phyloP scores from a whole-genome alignment of 2,329 filamentous ascomycete species.

The Colletotrichum abscissum region DNA sequence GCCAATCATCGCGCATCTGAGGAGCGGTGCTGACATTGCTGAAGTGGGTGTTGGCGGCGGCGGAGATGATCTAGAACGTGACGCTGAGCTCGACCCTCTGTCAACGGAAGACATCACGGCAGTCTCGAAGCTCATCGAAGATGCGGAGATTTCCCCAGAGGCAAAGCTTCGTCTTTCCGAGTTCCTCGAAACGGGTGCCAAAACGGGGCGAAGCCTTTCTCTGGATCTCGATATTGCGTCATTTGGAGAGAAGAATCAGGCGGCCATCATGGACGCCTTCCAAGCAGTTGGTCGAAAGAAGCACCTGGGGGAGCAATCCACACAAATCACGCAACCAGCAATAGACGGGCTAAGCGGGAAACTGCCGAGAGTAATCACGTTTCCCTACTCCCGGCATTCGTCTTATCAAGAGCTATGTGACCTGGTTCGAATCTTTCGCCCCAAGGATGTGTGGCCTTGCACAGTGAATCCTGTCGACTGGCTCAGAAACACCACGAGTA shows the following conservation, averaged over 20 bases:
- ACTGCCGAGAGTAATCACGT: conserved; percentile 62
- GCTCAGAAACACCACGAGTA: conserved; percentile 68
- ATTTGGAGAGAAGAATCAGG: conserved; percentile 44
- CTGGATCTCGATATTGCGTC: conserved; percentile 45
- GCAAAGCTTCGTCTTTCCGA: conserved; percentile 34
- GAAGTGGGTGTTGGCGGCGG: conserved; percentile 86
- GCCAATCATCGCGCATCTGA: conserved; percentile 77
- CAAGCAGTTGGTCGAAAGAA: conserved; percentile 40
- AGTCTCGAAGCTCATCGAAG: conserved; percentile 51
- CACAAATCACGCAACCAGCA: conserved; percentile 4
- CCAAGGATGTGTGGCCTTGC: conserved; percentile 84
- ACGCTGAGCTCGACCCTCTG: conserved; percentile 72
- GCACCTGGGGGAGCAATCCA: conserved; percentile 14
- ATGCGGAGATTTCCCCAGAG: conserved; percentile 36
- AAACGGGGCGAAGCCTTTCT: conserved; percentile 46
- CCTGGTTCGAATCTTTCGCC: conserved; percentile 75
- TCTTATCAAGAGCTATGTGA: conserved; percentile 83
- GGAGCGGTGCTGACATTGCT: conserved; percentile 70
- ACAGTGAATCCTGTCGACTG: conserved; percentile 75
- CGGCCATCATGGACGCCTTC: conserved; percentile 40
- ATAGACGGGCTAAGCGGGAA: background rate
- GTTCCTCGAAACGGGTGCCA: conserved; percentile 35
- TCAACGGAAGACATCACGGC: conserved; percentile 64
- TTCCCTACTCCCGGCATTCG: conserved; percentile 91
- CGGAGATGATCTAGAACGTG: conserved; percentile 77